Conservation (phyloP, 1,139 yeast species). For the Blastobotrys ciferrii region DNA sequence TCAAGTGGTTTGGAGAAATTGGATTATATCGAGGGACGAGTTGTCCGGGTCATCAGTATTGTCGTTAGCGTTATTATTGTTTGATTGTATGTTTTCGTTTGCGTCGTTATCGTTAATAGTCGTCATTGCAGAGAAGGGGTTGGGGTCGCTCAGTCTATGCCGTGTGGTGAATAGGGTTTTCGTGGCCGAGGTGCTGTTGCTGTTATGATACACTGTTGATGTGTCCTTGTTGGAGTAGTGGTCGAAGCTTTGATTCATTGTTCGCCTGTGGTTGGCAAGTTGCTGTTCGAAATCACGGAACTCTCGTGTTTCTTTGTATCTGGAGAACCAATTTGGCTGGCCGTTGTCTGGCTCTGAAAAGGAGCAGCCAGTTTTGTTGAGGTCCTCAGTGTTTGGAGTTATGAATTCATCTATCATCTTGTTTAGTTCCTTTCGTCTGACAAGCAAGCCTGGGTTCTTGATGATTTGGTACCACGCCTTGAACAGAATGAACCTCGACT, state of each 20-base stretch:
- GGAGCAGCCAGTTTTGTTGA: neutral
- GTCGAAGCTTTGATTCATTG: neutral
- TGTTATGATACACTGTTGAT: neutral
- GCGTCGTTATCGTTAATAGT: neutral
- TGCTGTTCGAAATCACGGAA: conserved; percentile 7
- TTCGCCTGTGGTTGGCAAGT: neutral
- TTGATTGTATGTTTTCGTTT: neutral
- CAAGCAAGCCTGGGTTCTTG: neutral
- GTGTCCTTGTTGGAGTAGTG: neutral
- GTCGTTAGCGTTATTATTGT: conserved; percentile 10
- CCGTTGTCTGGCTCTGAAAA: conserved; percentile 7
- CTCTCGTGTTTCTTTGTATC: conserved; percentile 5
- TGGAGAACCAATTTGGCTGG: conserved; percentile 2
- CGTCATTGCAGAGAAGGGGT: neutral
- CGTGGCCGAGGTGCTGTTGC: neutral
- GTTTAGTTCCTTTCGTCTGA: neutral
- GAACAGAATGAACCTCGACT: neutral
- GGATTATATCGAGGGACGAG: conserved; percentile 11
- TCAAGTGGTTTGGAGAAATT: conserved; percentile 8
- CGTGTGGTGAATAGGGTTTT: neutral
- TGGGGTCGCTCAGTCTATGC: conserved; percentile 1
- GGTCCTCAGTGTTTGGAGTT: neutral
- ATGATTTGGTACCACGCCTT: neutral
- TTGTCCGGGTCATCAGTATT: conserved; percentile 11
- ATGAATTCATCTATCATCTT: conserved; percentile 3